These are phyloP conservation scores for Daedalea quercina DNA, from an alignment of 768 basidiomycete genomes.

Conservation along the genomic window DNA sequence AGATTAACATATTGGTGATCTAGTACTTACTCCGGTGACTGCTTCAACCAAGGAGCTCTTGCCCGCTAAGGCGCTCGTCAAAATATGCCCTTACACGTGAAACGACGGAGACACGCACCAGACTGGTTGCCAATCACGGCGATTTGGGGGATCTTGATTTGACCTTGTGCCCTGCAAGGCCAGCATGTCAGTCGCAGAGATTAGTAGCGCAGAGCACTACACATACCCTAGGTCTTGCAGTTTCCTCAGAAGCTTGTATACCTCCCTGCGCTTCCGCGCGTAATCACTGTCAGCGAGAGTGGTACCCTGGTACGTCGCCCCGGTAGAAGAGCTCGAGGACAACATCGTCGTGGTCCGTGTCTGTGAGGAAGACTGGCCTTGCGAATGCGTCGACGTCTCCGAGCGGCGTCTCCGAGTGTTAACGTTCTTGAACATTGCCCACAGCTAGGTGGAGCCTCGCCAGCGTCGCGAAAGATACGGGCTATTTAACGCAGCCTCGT, in stretches of 20 bases:
- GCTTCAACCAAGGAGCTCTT: conserved; percentile 58
- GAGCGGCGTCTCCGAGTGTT: no score
- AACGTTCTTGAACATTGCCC: neutral
- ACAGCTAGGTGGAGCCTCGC: conserved; percentile 32
- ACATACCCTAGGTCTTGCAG: conserved; percentile 35
- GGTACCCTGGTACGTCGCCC: neutral
- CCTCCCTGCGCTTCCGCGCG: conserved; percentile 30
- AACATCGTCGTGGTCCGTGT: neutral
- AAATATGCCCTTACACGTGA: neutral
- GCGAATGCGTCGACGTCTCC: no score
- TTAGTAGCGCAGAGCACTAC: conserved; percentile 1
- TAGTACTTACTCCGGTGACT: conserved; percentile 40
- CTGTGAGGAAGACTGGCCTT: no score
- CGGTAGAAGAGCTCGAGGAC: neutral
- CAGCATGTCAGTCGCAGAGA: no score
- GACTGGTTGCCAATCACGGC: conserved; percentile 54
- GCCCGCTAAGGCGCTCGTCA: conserved; percentile 33
- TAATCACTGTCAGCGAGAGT: conserved; percentile 28
- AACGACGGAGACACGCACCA: conserved; percentile 25
- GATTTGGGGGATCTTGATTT: conserved; percentile 42
- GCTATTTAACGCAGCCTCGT: no score
- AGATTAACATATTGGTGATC: neutral
- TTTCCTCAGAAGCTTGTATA: conserved; percentile 33
- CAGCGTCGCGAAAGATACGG: conserved; percentile 59
- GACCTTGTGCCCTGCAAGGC: conserved; percentile 26